These are phyloP conservation scores for Aureobasidium sp. DNA, from an alignment of 2,329 filamentous ascomycete species.

Conservation along the genomic window DNA sequence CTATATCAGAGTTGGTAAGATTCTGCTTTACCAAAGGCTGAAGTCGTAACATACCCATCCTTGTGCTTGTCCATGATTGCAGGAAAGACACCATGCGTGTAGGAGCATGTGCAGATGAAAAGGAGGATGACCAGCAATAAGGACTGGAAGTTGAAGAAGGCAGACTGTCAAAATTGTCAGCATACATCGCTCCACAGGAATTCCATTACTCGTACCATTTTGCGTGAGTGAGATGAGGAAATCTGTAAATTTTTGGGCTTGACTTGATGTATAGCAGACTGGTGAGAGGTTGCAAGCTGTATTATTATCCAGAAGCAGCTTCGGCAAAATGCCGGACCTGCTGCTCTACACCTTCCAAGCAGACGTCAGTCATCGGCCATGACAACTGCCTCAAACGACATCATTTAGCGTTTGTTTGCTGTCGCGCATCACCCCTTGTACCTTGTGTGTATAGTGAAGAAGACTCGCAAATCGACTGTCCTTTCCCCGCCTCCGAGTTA, in stretches of 20 bases:
- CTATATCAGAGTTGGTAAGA: no score
- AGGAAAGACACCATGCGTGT: conserved; percentile 84
- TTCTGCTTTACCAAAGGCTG: conserved; percentile 39
- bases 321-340: conserved; percentile 3
- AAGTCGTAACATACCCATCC: conserved; percentile 56
- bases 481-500: background rate
- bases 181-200: accelerated
- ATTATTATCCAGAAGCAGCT: background rate
- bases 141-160: conserved; percentile 98
- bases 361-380: background rate
- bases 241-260: background rate
- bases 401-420: background rate
- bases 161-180: conserved; percentile 54
- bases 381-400: background rate
- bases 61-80: conserved; percentile 88
- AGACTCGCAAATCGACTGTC: no score
- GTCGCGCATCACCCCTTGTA: background rate
- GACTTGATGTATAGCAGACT: background rate
- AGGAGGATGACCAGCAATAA: conserved; percentile 90
- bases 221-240: background rate
- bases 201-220: background rate
- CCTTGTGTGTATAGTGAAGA: no score
- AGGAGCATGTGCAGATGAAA: conserved; percentile 91
- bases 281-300: conserved; percentile 10
- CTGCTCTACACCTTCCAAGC: background rate